phyloP scores from a whole-genome alignment of 768 basidiomycete genomes.

The Serendipita vermifera region DNA sequence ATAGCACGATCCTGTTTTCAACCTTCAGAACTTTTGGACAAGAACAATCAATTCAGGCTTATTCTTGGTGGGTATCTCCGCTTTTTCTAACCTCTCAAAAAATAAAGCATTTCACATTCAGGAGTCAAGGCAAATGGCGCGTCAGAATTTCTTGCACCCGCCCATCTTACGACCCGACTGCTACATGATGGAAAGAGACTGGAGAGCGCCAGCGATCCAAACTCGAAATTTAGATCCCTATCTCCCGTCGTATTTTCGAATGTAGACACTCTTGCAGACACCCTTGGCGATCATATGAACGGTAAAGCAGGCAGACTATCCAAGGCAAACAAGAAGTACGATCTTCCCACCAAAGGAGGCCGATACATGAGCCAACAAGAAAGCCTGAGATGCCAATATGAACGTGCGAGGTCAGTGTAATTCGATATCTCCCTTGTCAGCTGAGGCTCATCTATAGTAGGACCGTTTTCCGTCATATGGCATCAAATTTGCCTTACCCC shows the following conservation, averaged over 20 bases:
- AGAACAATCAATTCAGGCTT: background rate
- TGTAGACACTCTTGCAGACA: background rate
- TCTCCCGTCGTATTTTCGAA: background rate
- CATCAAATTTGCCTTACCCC: background rate
- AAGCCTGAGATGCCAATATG: background rate
- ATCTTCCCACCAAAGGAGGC: background rate
- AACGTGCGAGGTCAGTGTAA: background rate
- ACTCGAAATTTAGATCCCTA: background rate
- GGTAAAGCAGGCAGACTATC: background rate
- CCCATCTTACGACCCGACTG: background rate
- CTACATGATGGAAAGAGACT: background rate
- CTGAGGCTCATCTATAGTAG: too few species aligned
- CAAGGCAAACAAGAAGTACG: background rate
- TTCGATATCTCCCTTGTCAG: too few species aligned
- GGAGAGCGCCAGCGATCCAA: too few species aligned
- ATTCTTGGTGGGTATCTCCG: background rate
- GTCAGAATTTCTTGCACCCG: background rate
- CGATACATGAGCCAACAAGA: background rate
- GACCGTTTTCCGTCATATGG: too few species aligned
- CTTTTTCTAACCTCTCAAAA: background rate
- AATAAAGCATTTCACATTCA: background rate
- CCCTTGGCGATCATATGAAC: background rate
- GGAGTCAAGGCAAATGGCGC: slow-evolving; percentile 4
- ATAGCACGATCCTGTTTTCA: background rate
- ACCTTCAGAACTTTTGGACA: background rate